These are phyloP conservation scores for Rubroboletus pulcherrimus DNA, from an alignment of 768 basidiomycete genomes.

Conservation along the genomic window DNA sequence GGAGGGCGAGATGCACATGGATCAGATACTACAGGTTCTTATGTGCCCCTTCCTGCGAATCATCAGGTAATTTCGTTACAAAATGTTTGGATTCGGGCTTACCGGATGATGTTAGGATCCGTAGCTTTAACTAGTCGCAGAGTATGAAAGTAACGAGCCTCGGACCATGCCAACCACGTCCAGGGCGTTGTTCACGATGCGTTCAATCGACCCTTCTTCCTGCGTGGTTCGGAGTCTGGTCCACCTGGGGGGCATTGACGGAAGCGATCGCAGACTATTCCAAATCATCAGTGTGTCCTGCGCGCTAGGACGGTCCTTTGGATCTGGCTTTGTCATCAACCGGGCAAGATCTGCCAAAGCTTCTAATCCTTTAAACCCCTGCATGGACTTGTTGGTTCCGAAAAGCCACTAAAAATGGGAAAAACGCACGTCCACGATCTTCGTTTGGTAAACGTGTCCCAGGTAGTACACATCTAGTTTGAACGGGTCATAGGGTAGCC, in stretches of 20 bases:
- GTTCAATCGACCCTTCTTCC: not conserved
- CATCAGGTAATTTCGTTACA: not conserved
- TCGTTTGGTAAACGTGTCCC: not conserved
- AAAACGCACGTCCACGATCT: not conserved
- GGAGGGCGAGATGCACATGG: not conserved
- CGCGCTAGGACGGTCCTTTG: not conserved
- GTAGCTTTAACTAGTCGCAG: not conserved
- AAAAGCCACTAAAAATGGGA: not conserved
- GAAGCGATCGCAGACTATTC: not conserved
- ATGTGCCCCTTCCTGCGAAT: not conserved
- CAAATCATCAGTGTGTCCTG: not conserved
- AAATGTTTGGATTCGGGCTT: not conserved
- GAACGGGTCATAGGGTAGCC: not conserved
- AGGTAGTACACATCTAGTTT: not conserved
- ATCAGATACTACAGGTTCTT: not conserved
- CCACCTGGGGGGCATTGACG: not conserved
- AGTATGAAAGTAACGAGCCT: not conserved
- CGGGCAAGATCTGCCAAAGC: not conserved
- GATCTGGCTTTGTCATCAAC: not conserved
- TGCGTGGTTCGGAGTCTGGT: not conserved
- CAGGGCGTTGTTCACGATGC: not conserved
- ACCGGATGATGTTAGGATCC: not conserved
- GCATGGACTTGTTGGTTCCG: not conserved
- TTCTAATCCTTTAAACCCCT: not conserved
- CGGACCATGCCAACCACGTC: not conserved